Conservation (phyloP, 805 yeast species). For the Metschnikowia aberdeeniae region DNA sequence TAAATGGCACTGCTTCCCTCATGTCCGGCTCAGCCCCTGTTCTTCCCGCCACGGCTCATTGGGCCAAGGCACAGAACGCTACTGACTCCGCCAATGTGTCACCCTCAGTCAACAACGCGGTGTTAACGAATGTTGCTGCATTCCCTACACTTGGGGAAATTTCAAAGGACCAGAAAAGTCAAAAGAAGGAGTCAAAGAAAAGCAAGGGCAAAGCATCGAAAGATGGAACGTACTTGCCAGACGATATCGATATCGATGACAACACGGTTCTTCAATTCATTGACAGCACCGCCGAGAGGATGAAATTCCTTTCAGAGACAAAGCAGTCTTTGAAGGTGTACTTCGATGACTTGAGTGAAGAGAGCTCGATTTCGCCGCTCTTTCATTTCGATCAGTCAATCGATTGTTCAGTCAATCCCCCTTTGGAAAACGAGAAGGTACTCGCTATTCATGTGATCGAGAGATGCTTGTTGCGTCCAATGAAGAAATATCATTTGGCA, state of each 20-base stretch:
- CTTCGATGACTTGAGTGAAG: conserved; percentile 28
- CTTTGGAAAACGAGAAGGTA: conserved; percentile 33
- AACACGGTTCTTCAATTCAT: conserved; percentile 44
- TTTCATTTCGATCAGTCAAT: conserved; percentile 43
- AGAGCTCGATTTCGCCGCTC: conserved; percentile 35
- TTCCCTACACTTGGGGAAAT: conserved; percentile 58
- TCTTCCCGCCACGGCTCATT: conserved; percentile 53
- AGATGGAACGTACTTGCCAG: conserved; percentile 35
- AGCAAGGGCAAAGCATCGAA: conserved; percentile 30
- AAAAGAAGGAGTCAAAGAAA: conserved; percentile 27
- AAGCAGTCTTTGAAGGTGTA: conserved; percentile 39
- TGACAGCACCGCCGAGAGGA: conserved; percentile 43
- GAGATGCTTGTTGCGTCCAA: conserved; percentile 35
- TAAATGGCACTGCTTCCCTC: conserved; percentile 9
- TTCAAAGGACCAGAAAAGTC: conserved; percentile 34
- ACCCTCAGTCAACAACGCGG: conserved; percentile 34
- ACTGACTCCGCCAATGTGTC: conserved; percentile 29
- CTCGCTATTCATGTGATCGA: conserved; percentile 41
- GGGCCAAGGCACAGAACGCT: conserved; percentile 23
- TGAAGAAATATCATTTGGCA: conserved; percentile 43
- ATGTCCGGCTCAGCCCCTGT: conserved; percentile 32
- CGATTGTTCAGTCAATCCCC: conserved; percentile 23
- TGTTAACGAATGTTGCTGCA: conserved; percentile 47
- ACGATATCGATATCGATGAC: conserved; percentile 48
- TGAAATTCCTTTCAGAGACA: conserved; percentile 35